Evolutionary conservation across 306 rosid genomes (phyloP).

Genomic region (Inga leiocalycina): DNA sequence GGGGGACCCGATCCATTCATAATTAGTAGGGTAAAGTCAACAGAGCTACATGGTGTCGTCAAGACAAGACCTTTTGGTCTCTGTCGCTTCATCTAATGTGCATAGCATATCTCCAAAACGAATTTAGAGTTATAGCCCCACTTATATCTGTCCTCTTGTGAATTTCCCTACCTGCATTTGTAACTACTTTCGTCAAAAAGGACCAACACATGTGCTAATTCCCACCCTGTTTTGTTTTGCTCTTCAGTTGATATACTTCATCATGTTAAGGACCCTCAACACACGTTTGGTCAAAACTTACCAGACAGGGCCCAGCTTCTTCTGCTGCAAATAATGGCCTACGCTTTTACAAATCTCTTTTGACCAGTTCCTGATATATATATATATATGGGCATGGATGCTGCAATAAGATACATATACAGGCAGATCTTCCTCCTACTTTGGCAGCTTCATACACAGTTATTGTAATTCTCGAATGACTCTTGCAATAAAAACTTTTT

Average conservation of each 20-base stretch:
- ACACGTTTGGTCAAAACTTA: not conserved
- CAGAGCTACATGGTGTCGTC: not conserved
- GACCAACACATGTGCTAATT: not conserved
- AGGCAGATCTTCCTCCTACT: too few species aligned
- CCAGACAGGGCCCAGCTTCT: not conserved
- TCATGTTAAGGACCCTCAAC: not conserved
- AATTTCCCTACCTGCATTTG: not conserved
- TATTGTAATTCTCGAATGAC: not conserved
- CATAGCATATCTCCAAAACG: not conserved
- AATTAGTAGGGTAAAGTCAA: not conserved
- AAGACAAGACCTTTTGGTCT: not conserved
- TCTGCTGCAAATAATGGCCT: not conserved
- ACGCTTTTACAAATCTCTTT: too few species aligned
- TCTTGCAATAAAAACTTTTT: not conserved
- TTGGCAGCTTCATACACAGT: too few species aligned
- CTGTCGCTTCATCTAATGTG: not conserved
- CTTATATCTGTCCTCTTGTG: not conserved
- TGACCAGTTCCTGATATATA: not conserved
- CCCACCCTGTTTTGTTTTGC: not conserved
- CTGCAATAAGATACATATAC: too few species aligned
- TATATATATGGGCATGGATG: not conserved
- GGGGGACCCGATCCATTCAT: not conserved
- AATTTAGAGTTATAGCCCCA: not conserved
- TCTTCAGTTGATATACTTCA: not conserved
- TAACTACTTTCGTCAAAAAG: not conserved